phyloP scores from a whole-genome alignment of 768 basidiomycete genomes.

The Tulasnella sp. region DNA sequence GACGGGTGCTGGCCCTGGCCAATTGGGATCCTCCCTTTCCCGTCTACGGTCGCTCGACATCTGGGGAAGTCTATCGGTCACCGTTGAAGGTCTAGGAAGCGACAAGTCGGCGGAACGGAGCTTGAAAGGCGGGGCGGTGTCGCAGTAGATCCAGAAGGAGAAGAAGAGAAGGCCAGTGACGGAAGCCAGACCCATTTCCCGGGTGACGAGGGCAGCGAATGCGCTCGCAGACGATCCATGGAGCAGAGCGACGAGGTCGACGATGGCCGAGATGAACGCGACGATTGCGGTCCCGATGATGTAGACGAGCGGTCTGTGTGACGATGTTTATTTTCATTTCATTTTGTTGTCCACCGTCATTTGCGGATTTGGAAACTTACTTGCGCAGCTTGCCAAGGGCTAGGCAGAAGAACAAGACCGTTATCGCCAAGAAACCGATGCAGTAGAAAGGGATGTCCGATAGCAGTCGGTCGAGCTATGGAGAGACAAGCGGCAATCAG shows the following conservation, averaged over 20 bases:
- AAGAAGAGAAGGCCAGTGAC: constrained; percentile 49
- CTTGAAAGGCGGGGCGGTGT: constrained; percentile 22
- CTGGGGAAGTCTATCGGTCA: not conserved
- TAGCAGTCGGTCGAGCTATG: constrained; percentile 22
- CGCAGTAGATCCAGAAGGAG: constrained; percentile 55
- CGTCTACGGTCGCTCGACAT: not conserved
- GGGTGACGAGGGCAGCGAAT: constrained; percentile 34
- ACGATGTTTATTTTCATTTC: not conserved
- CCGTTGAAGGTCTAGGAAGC: not conserved
- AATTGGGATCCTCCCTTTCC: constrained; percentile 19
- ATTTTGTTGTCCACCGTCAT: not conserved
- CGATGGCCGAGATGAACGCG: constrained; percentile 47
- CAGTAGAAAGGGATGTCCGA: constrained; percentile 57
- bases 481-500: not conserved
- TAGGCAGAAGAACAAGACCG: constrained; percentile 45
- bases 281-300: constrained; percentile 48
- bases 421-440: constrained; percentile 54
- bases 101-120: not conserved
- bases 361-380: constrained; percentile 7
- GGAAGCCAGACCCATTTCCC: constrained; percentile 48
- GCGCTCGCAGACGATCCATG: constrained; percentile 23
- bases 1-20: constrained; percentile 50
- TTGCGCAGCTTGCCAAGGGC: constrained; percentile 32
- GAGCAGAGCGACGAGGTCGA: constrained; percentile 51
- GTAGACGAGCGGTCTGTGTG: constrained; percentile 34